Conservation (phyloP, 768 basidiomycete species). For the Polyporus arcularius region DNA sequence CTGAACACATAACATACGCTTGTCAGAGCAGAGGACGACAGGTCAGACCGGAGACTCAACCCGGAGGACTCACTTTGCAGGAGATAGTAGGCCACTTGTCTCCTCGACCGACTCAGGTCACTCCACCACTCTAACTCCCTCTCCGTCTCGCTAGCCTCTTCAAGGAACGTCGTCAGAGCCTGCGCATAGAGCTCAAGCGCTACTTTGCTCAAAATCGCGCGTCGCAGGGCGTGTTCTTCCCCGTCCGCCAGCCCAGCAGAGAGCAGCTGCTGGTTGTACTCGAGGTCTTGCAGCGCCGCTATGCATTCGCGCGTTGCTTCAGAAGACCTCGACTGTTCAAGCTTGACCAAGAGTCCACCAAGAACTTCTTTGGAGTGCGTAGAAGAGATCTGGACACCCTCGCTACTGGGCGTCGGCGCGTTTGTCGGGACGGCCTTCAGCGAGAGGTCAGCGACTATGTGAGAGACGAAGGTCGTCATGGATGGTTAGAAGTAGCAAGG, state of each 20-base stretch:
- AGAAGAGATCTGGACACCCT: background rate
- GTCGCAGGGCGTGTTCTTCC: slow-evolving; percentile 40
- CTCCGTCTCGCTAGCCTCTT: slow-evolving; percentile 69
- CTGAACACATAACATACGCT: slow-evolving; percentile 30
- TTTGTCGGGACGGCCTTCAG: slow-evolving; percentile 24
- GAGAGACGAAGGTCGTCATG: slow-evolving; percentile 41
- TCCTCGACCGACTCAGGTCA: slow-evolving; percentile 60
- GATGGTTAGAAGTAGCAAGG: background rate
- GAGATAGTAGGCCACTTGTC: slow-evolving; percentile 62
- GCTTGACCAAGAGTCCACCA: slow-evolving; percentile 39
- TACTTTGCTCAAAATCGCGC: slow-evolving; percentile 49
- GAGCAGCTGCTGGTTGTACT: slow-evolving; percentile 13
- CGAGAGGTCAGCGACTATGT: slow-evolving; percentile 37
- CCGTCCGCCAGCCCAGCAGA: slow-evolving; percentile 11
- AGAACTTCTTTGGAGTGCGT: slow-evolving; percentile 35
- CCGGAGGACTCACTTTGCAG: slow-evolving; percentile 65
- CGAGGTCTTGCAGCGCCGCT: slow-evolving; percentile 30
- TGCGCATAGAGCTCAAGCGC: slow-evolving; percentile 63
- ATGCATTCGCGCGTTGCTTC: slow-evolving; percentile 32
- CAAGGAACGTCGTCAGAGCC: slow-evolving; percentile 62
- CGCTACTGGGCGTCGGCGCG: background rate
- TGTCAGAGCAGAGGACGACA: background rate
- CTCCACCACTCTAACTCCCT: slow-evolving; percentile 87
- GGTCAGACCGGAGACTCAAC: background rate
- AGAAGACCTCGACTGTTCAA: slow-evolving; percentile 34